Evolutionary conservation across 352 stramenopile species (phyloP).

Genomic region (Peronosclerospora sorghi): DNA sequence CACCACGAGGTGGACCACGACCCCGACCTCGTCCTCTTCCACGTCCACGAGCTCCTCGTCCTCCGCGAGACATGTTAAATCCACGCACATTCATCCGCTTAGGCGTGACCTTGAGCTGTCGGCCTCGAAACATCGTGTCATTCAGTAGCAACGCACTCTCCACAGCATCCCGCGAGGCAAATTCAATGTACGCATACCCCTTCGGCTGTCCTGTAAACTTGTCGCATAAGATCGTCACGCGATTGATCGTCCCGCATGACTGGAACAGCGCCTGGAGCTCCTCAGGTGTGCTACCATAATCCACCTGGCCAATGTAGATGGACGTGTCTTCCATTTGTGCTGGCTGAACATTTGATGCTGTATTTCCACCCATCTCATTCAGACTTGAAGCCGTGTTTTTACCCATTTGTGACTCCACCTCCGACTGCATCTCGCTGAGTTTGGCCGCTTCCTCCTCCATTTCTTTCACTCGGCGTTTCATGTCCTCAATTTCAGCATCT

Average conservation of each 20-base stretch:
- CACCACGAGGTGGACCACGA: constrained; percentile 39
- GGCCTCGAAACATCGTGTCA: constrained; percentile 87
- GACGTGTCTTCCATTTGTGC: constrained; percentile 59
- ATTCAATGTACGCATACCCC: constrained; percentile 93
- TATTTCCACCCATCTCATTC: constrained; percentile 26
- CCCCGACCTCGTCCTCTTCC: constrained; percentile 45
- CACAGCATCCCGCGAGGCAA: constrained; percentile 76
- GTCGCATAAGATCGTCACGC: constrained; percentile 96
- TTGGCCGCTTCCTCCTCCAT: constrained; percentile 81
- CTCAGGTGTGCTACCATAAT: constrained; percentile 93
- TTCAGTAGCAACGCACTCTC: constrained; percentile 87
- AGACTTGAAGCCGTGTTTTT: constrained; percentile 40
- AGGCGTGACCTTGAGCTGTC: constrained; percentile 84
- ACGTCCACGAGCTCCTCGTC: constrained; percentile 34
- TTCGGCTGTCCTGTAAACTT: constrained; percentile 94
- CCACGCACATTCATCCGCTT: constrained; percentile 82
- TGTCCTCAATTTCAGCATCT: constrained; percentile 75
- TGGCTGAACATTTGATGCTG: constrained; percentile 15
- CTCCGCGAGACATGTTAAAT: constrained; percentile 53
- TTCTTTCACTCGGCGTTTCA: constrained; percentile 71
- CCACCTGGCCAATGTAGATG: constrained; percentile 95
- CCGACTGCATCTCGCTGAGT: constrained; percentile 75
- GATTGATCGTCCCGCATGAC: constrained; percentile 93
- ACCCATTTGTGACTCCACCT: constrained; percentile 69
- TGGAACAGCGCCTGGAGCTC: constrained; percentile 95